phyloP scores from a whole-genome alignment of 2,329 filamentous ascomycete species.

The Hypoxylon rubiginosum region DNA sequence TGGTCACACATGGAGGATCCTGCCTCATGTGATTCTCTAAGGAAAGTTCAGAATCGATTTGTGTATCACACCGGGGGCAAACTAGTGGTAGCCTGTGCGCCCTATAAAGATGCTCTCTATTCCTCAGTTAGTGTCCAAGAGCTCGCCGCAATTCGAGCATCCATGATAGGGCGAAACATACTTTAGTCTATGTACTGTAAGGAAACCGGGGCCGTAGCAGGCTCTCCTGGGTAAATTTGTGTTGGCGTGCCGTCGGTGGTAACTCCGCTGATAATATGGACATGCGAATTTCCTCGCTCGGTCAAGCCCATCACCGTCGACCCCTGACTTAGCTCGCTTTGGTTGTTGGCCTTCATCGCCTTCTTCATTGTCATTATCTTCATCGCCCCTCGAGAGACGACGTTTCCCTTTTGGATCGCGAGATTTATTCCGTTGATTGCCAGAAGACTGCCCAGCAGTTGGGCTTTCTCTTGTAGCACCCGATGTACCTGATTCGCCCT shows the following conservation, averaged over 20 bases:
- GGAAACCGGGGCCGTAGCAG: conserved; percentile 7
- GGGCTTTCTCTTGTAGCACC: background rate
- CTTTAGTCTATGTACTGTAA: conserved; percentile 1
- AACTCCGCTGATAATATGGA: background rate
- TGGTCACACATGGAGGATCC: conserved; percentile 11
- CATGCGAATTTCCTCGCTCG: background rate
- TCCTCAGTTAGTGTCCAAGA: background rate
- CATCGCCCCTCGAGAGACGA: background rate
- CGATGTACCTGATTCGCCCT: background rate
- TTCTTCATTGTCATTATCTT: conserved; percentile 4
- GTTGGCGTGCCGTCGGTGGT: background rate
- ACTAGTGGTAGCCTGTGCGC: background rate
- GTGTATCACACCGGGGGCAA: conserved; percentile 17
- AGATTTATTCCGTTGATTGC: background rate
- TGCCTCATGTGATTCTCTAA: conserved; percentile 15
- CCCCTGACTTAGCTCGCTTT: background rate
- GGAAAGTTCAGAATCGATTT: conserved; percentile 1
- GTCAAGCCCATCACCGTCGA: background rate
- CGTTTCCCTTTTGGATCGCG: background rate
- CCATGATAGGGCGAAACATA: background rate
- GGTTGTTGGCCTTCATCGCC: conserved; percentile 3
- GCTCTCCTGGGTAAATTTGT: background rate
- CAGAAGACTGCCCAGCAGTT: background rate
- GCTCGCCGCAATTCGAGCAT: background rate
- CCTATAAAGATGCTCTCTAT: conserved; percentile 8